phyloP scores from a whole-genome alignment of 2,329 filamentous ascomycete species.

The Botryotinia narcissicola region DNA sequence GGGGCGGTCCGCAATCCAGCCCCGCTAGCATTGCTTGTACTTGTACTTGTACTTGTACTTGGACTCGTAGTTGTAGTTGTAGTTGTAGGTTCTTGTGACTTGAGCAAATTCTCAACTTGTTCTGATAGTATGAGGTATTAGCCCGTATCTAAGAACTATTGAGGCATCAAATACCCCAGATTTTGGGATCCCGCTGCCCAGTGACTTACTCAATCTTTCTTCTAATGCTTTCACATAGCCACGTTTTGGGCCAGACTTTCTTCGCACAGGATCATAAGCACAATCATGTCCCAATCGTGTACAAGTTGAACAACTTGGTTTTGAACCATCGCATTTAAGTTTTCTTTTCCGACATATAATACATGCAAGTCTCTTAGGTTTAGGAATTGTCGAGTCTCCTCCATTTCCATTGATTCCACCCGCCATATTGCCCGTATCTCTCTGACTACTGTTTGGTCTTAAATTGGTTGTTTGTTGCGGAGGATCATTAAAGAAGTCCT shows the following conservation, averaged over 20 bases:
- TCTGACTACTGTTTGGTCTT: constrained; percentile 35
- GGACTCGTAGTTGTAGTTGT: constrained; percentile 23
- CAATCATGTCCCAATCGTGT: constrained; percentile 63
- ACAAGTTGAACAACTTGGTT: constrained; percentile 67
- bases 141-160: background rate
- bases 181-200: background rate
- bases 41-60: constrained; percentile 12
- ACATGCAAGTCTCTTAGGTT: constrained; percentile 91
- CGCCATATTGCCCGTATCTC: constrained; percentile 37
- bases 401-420: constrained; percentile 46
- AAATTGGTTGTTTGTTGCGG: constrained; percentile 41
- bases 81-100: constrained; percentile 63
- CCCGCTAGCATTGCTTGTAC: constrained; percentile 27
- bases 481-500: constrained; percentile 58
- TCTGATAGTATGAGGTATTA: constrained; percentile 49
- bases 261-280: constrained; percentile 66
- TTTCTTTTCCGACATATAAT: constrained; percentile 92
- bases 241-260: constrained; percentile 69
- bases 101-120: constrained; percentile 89
- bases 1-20: constrained; percentile 29
- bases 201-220: constrained; percentile 78
- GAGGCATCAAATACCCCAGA: constrained; percentile 20
- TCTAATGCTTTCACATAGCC: constrained; percentile 74
- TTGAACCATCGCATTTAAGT: constrained; percentile 66
- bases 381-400: constrained; percentile 57